Conservation (phyloP, 2,329 filamentous ascomycete genomes). For the Hypoxylon sp. region DNA sequence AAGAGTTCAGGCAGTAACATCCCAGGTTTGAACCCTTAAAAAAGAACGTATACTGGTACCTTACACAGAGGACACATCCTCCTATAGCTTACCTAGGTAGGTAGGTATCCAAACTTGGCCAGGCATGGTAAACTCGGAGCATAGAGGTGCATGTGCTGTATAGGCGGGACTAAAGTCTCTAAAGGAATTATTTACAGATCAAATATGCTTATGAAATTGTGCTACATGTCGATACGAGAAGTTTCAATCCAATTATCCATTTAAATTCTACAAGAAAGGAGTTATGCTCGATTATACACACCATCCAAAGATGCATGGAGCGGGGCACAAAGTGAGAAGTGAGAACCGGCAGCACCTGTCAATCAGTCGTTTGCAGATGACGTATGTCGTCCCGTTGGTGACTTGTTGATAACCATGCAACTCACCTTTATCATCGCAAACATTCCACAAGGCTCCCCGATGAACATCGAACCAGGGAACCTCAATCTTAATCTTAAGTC, state of each 20-base stretch:
- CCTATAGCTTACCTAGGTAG: too few relatives aligned
- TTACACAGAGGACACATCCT: neutral
- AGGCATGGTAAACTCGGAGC: neutral
- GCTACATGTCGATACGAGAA: neutral
- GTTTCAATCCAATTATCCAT: neutral
- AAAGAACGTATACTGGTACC: neutral
- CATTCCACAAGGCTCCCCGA: constrained; percentile 6
- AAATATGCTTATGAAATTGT: neutral
- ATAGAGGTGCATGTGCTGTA: neutral
- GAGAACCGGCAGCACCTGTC: constrained; percentile 2
- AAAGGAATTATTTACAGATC: neutral
- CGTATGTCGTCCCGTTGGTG: constrained; percentile 1
- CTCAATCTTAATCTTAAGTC: neutral
- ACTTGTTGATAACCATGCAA: neutral
- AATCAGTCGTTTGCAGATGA: constrained; percentile 18
- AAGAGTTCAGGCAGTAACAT: constrained; percentile 52
- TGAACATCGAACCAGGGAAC: constrained; percentile 5
- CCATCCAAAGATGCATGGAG: neutral
- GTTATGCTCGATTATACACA: too few relatives aligned
- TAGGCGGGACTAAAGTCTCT: neutral
- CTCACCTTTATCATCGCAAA: neutral
- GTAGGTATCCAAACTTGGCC: neutral
- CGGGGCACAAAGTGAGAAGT: neutral
- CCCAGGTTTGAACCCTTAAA: neutral
- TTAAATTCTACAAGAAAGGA: neutral